Percentiles rank a stretch among this genome's conserved stretches.
These are phyloP conservation scores for Moelleriella libera DNA, from an alignment of 2,329 filamentous ascomycete genomes.

Conservation along the genomic window DNA sequence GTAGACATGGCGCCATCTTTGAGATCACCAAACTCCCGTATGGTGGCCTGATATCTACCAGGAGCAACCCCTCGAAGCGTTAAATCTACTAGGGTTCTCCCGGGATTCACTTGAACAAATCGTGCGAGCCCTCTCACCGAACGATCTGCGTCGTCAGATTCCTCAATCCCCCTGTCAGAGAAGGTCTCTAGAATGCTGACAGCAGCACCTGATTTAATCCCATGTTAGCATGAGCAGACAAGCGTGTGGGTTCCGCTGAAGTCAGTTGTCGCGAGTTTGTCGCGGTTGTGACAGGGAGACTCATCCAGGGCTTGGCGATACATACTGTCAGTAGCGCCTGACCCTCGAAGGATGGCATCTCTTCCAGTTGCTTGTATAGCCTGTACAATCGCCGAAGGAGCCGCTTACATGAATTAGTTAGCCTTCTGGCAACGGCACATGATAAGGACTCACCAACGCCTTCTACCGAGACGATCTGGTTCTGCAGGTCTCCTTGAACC, in stretches of 20 bases:
- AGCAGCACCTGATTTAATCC: conserved; percentile 45
- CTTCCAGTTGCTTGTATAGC: conserved; percentile 82
- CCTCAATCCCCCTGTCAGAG: conserved; percentile 39
- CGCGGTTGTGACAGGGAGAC: background rate
- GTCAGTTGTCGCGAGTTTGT: too few relatives aligned
- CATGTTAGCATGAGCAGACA: conserved; percentile 2
- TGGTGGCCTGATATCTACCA: conserved; percentile 70
- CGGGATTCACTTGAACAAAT: conserved; percentile 80
- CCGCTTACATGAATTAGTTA: conserved; percentile 30
- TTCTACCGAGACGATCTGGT: conserved; percentile 73
- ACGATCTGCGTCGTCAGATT: conserved; percentile 24
- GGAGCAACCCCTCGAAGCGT: conserved; percentile 70
- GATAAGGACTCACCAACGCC: conserved; percentile 50
- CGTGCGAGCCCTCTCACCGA: conserved; percentile 75
- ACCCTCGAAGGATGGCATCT: conserved; percentile 87
- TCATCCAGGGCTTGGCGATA: conserved; percentile 9
- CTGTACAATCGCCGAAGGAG: conserved; percentile 77
- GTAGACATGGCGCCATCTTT: conserved; percentile 70
- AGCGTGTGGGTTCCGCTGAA: too few relatives aligned
- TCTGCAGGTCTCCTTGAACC: conserved; percentile 66
- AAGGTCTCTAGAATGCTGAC: conserved; percentile 92
- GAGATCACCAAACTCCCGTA: conserved; percentile 79
- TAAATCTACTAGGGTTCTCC: conserved; percentile 72
- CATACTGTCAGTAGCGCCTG: conserved; percentile 71
- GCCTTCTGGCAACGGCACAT: too few relatives aligned